A percentile compares a stretch with the other conserved stretches of the same genome.
Conservation (phyloP, 2,329 filamentous ascomycete genomes). For the Cordyceps farinosa region DNA sequence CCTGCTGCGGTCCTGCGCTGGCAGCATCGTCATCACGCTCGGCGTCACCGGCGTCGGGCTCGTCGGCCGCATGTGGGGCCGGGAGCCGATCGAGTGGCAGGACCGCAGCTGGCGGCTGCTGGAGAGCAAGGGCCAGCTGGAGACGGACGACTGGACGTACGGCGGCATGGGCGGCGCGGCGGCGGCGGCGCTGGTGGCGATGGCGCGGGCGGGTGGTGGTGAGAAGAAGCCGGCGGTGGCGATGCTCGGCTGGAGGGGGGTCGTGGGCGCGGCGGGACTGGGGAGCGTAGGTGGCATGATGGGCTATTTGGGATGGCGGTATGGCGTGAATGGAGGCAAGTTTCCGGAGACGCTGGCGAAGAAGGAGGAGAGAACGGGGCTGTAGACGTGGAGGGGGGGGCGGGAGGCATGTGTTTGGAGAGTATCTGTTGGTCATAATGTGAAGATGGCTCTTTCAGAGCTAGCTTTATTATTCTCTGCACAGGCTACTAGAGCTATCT, state of each 20-base stretch:
- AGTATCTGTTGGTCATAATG: too few species aligned
- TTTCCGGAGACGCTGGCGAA: constrained; percentile 28
- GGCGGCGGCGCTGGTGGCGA: constrained; percentile 30
- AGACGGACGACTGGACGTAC: constrained; percentile 54
- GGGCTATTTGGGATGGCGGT: constrained; percentile 48
- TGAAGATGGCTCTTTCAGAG: too few species aligned
- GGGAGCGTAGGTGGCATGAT: constrained; percentile 48
- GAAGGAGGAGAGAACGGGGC: constrained; percentile 21
- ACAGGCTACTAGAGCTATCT: too few species aligned
- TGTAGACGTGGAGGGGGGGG: not conserved
- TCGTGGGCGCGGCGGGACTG: constrained; percentile 42
- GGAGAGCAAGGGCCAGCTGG: constrained; percentile 54
- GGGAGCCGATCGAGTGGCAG: constrained; percentile 59
- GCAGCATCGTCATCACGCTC: constrained; percentile 43
- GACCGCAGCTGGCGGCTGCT: constrained; percentile 61
- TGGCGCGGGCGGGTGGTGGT: constrained; percentile 23
- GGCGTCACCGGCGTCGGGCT: constrained; percentile 43
- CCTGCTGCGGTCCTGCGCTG: constrained; percentile 44
- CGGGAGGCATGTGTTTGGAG: not conserved
- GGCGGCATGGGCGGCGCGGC: constrained; percentile 38
- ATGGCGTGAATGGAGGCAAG: constrained; percentile 44
- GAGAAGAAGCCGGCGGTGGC: constrained; percentile 20
- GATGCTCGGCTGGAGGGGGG: constrained; percentile 36
- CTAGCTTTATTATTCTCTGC: not conserved
- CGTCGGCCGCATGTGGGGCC: constrained; percentile 49